Evolutionary conservation across 108 stramenopile species (phyloP), one percentile per base, ranked within the genome.

Genomic region (Seminavis robusta): DNA sequence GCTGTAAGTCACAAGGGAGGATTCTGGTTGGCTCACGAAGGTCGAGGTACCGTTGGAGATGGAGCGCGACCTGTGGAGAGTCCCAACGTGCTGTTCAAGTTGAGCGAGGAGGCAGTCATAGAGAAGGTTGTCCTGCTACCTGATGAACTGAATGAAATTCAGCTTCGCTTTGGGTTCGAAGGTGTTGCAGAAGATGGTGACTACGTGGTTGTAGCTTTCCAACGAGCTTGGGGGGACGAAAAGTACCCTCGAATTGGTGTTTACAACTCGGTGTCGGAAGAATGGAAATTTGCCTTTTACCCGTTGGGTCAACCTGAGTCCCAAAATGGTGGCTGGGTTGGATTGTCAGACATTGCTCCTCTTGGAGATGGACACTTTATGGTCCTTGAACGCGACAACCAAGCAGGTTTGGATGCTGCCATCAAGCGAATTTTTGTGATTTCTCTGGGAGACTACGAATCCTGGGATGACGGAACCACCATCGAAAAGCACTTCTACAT

Each of bases 301-400:
- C 84, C 81, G 1, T 56, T 90, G 16, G 83, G 85, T 31, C 30
- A 24, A 10, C 52, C 55, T 7, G 60, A 68, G 29, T 83, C 81
- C 56, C 79, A 67, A 32, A 53, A 52, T 17, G 87, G 87, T 31
- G 87, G 87, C 11, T 88, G 83, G 87, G 80, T 88, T 36, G 87
- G 87, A 29, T 74, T 85, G 39, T 58, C 62, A 8, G 88, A 89
- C 49, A 73, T 89, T 52, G 52, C 76, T 2, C 24, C 65, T 30
- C 8, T 78, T 11, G 77, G 76, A 27, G 63, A 58, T 16, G 69
- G 63, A 19, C 46, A 69, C 20, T 80, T 83, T 49, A 37, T 74
- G 21, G 69, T 89, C 27, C 52, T 89, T 26, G 88, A 89, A 56
- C 72, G 88, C 40, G 88, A 85, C 77, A 81, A 89, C 46, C 81